These are phyloP conservation scores for Pluteus cervinus DNA, from an alignment of 768 basidiomycete genomes.

Conservation along the genomic window DNA sequence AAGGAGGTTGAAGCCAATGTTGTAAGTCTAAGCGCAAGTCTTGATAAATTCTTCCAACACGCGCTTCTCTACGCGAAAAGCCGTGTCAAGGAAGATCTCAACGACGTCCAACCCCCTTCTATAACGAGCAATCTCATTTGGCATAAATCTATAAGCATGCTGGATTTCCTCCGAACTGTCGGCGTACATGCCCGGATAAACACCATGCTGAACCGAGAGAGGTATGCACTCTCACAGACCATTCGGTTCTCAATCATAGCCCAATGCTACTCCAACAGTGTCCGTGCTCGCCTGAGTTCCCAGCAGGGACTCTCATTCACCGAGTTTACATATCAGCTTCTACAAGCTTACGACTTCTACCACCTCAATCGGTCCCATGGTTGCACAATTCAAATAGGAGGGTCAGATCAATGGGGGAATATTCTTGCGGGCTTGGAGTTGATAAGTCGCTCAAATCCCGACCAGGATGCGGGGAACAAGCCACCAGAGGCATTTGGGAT, in stretches of 20 bases:
- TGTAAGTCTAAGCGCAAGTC: conserved; percentile 48
- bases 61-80: conserved; percentile 54
- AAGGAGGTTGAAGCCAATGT: conserved; percentile 64
- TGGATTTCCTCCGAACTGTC: conserved; percentile 79
- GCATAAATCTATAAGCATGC: conserved; percentile 65
- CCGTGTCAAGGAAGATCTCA: conserved; percentile 20
- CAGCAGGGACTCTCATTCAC: conserved; percentile 95
- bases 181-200: conserved; percentile 81
- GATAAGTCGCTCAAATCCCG: conserved; percentile 41
- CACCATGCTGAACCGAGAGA: conserved; percentile 86
- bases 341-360: conserved; percentile 96
- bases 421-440: conserved; percentile 92
- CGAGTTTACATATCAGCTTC: conserved; percentile 94
- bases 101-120: conserved; percentile 13
- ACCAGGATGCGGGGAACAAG: conserved; percentile 17
- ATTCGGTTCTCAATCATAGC: conserved; percentile 1
- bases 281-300: conserved; percentile 71
- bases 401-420: conserved; percentile 99
- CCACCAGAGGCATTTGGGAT: conserved; percentile 61
- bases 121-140: conserved; percentile 60
- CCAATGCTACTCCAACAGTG: conserved; percentile 38
- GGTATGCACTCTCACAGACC: conserved; percentile 34
- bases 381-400: conserved; percentile 88
- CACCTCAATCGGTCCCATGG: conserved; percentile 55
- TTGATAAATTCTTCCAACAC: conserved; percentile 67